Evolutionary conservation across 805 yeast species (phyloP).

Genomic region (Cyberlindnera mississippiensis): DNA sequence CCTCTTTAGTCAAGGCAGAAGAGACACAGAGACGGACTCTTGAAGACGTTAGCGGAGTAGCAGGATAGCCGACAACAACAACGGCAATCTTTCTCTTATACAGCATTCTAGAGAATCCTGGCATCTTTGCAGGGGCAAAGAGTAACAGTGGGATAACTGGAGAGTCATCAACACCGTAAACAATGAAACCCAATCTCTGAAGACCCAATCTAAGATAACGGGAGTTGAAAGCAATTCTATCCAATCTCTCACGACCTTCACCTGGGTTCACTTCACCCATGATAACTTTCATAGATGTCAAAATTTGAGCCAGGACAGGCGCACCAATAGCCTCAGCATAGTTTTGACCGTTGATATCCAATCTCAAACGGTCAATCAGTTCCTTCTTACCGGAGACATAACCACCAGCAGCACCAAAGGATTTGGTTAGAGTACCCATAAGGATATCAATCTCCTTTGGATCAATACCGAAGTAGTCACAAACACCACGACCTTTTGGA

Average conservation of each 20-base stretch:
- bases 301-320: constrained; percentile 85
- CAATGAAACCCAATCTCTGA: constrained; percentile 89
- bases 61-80: constrained; percentile 97
- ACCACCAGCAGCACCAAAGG: constrained; percentile 99
- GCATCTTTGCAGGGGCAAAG: constrained; percentile 92
- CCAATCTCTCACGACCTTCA: constrained; percentile 87
- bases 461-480: constrained; percentile 83
- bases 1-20: constrained; percentile 89
- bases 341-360: constrained; percentile 65
- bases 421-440: constrained; percentile 97
- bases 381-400: constrained; percentile 76
- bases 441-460: constrained; percentile 77
- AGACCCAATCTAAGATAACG: constrained; percentile 88
- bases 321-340: constrained; percentile 90
- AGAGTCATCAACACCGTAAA: constrained; percentile 92
- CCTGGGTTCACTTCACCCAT: constrained; percentile 84
- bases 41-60: constrained; percentile 86
- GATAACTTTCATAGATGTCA: constrained; percentile 72
- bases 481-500: constrained; percentile 87
- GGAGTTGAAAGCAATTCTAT: constrained; percentile 93
- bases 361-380: constrained; percentile 69
- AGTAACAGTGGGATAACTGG: constrained; percentile 90
- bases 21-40: constrained; percentile 93
- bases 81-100: constrained; percentile 81
- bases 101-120: constrained; percentile 82